Percentiles rank a stretch among this genome's conserved stretches.
Conservation (phyloP, 2,329 filamentous ascomycete genomes). For the Microsporum audouinii region DNA sequence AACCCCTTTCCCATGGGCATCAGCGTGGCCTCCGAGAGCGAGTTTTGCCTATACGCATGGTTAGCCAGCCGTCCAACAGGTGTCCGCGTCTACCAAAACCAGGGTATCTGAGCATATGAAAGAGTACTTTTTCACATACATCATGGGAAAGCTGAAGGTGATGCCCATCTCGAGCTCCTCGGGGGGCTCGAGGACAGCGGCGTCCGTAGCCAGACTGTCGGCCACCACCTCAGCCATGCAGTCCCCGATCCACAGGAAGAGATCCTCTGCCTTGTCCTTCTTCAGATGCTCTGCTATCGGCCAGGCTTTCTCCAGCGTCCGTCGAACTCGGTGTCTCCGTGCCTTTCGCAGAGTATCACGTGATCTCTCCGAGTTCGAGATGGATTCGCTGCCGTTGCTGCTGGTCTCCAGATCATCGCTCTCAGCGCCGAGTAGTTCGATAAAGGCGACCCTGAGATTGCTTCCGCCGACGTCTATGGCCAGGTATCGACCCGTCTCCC, state of each 20-base stretch:
- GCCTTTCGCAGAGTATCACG: conserved; percentile 36
- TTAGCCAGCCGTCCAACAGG: conserved; percentile 7
- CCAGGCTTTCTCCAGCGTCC: conserved; percentile 42
- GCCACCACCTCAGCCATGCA: conserved; percentile 63
- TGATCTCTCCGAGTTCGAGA: conserved; percentile 22
- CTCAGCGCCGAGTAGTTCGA: conserved; percentile 40
- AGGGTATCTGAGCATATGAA: not conserved
- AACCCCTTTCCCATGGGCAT: conserved; percentile 51
- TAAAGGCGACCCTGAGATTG: conserved; percentile 46
- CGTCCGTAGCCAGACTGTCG: conserved; percentile 36
- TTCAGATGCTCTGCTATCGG: conserved; percentile 45
- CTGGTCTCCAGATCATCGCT: conserved; percentile 20
- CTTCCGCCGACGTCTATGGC: conserved; percentile 48
- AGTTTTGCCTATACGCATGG: conserved; percentile 35
- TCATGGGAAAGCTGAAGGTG: conserved; percentile 41
- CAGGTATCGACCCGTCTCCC: conserved; percentile 44
- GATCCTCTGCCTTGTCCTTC: conserved; percentile 57
- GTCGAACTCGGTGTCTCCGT: conserved; percentile 35
- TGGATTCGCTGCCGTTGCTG: conserved; percentile 14
- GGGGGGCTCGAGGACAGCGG: conserved; percentile 29
- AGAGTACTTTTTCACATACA: conserved; percentile 26
- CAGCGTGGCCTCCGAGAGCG: conserved; percentile 43
- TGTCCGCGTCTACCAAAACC: no score
- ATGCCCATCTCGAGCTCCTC: conserved; percentile 40
- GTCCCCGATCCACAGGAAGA: conserved; percentile 72